Conservation (phyloP, 306 rosid genomes). For the Hylodesmum podocarpum region DNA sequence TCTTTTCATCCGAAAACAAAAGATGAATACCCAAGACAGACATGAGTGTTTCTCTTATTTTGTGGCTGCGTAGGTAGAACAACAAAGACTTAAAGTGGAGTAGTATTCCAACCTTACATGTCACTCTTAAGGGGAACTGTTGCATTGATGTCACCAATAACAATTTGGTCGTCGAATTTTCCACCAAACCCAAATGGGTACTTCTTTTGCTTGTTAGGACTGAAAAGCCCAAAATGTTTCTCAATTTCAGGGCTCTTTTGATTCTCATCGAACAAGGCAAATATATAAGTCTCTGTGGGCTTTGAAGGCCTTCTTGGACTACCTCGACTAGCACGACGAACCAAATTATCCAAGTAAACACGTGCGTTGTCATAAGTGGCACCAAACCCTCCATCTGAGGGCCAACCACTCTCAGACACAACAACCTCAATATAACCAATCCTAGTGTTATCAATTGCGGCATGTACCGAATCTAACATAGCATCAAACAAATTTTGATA, state of each 20-base stretch:
- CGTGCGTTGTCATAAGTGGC: constrained; percentile 50
- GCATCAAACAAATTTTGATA: constrained; percentile 71
- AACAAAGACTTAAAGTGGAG: neutral
- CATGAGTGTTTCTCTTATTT: neutral
- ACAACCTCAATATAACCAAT: constrained; percentile 58
- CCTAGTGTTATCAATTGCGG: constrained; percentile 51
- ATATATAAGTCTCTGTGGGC: constrained; percentile 33
- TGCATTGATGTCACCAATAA: constrained; percentile 12
- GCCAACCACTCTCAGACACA: constrained; percentile 78
- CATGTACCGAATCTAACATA: constrained; percentile 51
- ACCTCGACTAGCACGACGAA: constrained; percentile 53
- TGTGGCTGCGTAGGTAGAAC: neutral
- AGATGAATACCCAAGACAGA: neutral
- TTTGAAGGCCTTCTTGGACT: constrained; percentile 59
- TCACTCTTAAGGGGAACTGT: constrained; percentile 41
- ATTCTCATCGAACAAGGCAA: constrained; percentile 52
- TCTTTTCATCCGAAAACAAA: neutral
- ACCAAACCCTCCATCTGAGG: constrained; percentile 52
- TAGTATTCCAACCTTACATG: neutral
- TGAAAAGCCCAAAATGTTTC: constrained; percentile 44
- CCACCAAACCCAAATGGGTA: constrained; percentile 46
- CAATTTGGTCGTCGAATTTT: neutral
- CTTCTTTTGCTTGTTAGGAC: constrained; percentile 42
- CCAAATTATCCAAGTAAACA: constrained; percentile 47
- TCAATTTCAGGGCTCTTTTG: constrained; percentile 32